Percentiles rank a stretch among this genome's conserved stretches.
phyloP scores from a whole-genome alignment of 116 monocot species.

The Posidonia oceanica region DNA sequence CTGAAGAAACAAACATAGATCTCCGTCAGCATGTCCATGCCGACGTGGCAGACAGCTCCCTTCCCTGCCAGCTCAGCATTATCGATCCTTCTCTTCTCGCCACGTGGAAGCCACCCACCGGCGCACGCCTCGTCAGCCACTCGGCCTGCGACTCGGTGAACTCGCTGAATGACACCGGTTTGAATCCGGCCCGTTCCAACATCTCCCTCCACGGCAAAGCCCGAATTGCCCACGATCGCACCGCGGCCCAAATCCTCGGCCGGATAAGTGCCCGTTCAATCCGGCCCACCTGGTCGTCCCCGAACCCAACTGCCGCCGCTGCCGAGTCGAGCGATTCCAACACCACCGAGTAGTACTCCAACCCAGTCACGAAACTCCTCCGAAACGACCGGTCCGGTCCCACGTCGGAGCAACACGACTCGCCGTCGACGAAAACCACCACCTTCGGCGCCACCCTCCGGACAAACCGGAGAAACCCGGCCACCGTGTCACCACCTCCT shows the following conservation, averaged over 20 bases:
- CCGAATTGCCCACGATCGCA: conserved; percentile 13
- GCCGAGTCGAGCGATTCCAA: conserved; percentile 50
- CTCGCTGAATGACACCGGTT: conserved; percentile 42
- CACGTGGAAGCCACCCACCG: conserved; percentile 69
- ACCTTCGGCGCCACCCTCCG: conserved; percentile 31
- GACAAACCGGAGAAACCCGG: conserved; percentile 49
- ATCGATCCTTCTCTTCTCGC: conserved; percentile 43
- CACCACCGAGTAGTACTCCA: conserved; percentile 49
- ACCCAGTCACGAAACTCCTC: conserved; percentile 32
- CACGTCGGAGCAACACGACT: conserved; percentile 16
- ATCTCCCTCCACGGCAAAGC: conserved; percentile 37
- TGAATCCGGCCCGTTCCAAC: conserved; percentile 39
- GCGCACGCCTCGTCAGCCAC: conserved; percentile 48
- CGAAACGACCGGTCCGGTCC: conserved; percentile 22
- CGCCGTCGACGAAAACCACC: conserved; percentile 54
- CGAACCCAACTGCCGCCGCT: conserved; percentile 22
- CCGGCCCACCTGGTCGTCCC: conserved; percentile 33
- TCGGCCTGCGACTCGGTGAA: conserved; percentile 81
- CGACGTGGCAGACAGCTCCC: conserved; percentile 65
- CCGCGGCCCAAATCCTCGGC: conserved; percentile 30
- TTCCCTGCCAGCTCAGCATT: conserved; percentile 74
- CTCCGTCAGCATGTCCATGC: conserved; percentile 51
- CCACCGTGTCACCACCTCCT: conserved; percentile 18
- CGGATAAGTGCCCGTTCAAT: conserved; percentile 43
- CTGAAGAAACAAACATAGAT: not conserved